Evolutionary conservation across 1,284 basidiomycete genomes (phyloP), one percentile per base, ranked within the genome.

Genomic region (Anthracocystis walkeri): DNA sequence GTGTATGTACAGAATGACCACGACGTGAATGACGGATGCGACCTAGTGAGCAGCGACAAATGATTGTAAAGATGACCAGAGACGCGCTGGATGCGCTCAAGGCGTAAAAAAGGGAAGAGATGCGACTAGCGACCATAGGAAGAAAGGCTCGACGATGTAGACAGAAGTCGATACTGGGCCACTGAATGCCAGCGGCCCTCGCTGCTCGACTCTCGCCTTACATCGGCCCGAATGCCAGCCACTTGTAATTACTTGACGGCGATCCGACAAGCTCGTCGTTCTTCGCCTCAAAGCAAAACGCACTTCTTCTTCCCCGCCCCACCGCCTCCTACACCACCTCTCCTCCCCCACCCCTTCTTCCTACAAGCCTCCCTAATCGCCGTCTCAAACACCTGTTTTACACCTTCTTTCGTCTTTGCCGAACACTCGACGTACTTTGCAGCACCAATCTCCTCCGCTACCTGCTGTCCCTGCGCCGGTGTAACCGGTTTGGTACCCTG

Each of bases 361-460:
- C 89, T 21, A 54, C 75, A 80, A 4, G 93, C 93, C 88, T 96
- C 93, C 84, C 90, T 90, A 58, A 97, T 87, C 6, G 96, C 96
- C 10, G 92, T 89, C 68, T 92, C 90, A 86, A 99, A 99, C 49
- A 99, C 95, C 61, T 96, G 93, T 70, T 92, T 90, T 33, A 99
- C 94, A 42, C 94, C 94, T 29, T 88, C 88, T 16, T 93, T 93
- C 23, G 91, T 91, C 88, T 97, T 96, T 50, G 96, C 93, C 21
- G 92, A 94, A 87, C 96, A 99, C 87, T 99, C 95, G 74, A 93
- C 88, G 85, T 98, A 98, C 85, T 85, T 79, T 51, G 90, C 91
- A n/a, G 96, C 95, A 23, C 94, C 93, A 65, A 99, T 97, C 83
- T 97, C 93, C 77, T 90, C 90, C 16, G 95, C 94, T 18, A 97